Conservation (phyloP, 2,329 filamentous ascomycete genomes). For the Tothia fuscella region DNA sequence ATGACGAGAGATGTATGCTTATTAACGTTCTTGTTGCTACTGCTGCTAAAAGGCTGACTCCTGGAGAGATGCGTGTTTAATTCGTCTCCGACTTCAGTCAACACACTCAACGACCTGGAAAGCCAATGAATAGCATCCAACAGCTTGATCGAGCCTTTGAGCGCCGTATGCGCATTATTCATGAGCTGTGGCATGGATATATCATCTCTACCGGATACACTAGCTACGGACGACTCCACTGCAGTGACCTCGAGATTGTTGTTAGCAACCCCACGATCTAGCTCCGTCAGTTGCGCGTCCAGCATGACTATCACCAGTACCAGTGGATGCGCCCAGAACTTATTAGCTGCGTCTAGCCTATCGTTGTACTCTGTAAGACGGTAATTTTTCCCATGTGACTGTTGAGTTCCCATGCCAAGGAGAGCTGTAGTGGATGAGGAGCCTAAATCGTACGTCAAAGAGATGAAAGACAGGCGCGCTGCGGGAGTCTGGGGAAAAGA, state of each 20-base stretch:
- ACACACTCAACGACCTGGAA: background rate
- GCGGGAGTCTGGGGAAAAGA: background rate
- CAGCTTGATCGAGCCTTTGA: slow-evolving; percentile 2
- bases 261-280: background rate
- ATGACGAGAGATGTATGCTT: background rate
- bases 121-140: background rate
- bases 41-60: no score
- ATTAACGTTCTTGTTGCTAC: no score
- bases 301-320: background rate
- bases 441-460: background rate
- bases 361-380: no score
- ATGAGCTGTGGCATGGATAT: background rate
- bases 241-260: background rate
- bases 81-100: background rate
- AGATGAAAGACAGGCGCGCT: background rate
- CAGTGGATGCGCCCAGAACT: background rate
- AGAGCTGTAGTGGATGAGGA: background rate
- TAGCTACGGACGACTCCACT: background rate
- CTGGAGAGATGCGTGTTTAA: background rate
- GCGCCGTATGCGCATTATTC: background rate
- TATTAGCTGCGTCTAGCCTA: background rate
- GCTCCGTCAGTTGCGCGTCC: background rate
- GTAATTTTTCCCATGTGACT: background rate
- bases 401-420: background rate
- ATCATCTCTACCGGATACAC: no score